Conservation (phyloP, 2,329 filamentous ascomycete species). For the Cladosporium sp. region DNA sequence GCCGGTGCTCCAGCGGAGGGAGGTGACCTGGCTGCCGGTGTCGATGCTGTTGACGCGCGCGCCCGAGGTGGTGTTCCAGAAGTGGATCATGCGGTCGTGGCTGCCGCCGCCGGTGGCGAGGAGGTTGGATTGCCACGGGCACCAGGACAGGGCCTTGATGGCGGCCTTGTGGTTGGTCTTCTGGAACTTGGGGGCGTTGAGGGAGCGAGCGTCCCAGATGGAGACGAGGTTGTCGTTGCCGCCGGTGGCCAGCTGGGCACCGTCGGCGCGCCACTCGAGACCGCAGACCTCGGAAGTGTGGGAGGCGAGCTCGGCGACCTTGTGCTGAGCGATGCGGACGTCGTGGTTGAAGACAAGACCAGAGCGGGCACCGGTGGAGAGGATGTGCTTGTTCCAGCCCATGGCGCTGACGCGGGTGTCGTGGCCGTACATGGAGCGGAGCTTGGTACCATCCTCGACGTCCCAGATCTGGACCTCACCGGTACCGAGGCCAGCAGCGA, state of each 20-base stretch:
- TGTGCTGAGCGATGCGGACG: constrained; percentile 95
- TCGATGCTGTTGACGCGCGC: constrained; percentile 99
- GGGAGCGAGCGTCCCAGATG: constrained; percentile 96
- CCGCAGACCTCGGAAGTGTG: constrained; percentile 98
- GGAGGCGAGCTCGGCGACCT: constrained; percentile 92
- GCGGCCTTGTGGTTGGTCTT: constrained; percentile 99
- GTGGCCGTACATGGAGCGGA: constrained; percentile 97
- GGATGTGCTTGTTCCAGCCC: constrained; percentile 98
- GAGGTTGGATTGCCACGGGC: constrained; percentile 97
- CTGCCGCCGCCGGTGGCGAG: constrained; percentile 94
- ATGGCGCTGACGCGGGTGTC: constrained; percentile 96
- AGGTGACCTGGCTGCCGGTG: constrained; percentile 95
- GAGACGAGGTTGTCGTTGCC: constrained; percentile 98
- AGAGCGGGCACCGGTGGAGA: constrained; percentile 91
- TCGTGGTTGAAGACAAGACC: constrained; percentile 98
- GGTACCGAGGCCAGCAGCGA: constrained; percentile 88
- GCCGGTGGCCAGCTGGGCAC: constrained; percentile 92
- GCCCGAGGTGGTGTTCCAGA: constrained; percentile 99
- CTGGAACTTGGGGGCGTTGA: constrained; percentile 94
- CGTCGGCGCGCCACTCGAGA: constrained; percentile 95
- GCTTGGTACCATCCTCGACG: constrained; percentile 88
- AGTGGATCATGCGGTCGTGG: constrained; percentile 97
- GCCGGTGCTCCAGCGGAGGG: constrained; percentile 90
- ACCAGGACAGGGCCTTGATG: constrained; percentile 98
- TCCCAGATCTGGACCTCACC: constrained; percentile 99